Conservation (phyloP, 2,329 filamentous ascomycete genomes). For the Colletotrichum sublineola region DNA sequence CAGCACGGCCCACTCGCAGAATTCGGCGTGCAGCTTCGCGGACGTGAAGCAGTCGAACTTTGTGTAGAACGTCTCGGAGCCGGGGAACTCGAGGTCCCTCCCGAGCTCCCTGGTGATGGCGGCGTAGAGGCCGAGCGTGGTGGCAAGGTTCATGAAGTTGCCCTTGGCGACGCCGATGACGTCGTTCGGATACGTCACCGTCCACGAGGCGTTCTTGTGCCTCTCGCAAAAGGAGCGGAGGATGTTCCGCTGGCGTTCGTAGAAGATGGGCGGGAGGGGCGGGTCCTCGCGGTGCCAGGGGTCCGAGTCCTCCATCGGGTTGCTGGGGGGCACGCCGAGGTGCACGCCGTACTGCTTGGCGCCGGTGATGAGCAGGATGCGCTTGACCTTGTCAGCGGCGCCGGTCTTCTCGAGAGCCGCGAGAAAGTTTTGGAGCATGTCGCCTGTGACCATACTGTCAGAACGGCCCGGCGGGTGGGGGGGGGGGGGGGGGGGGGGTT, state of each 20-base stretch:
- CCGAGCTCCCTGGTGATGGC: constrained; percentile 52
- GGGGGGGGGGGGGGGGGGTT: too few species aligned
- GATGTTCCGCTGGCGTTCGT: constrained; percentile 63
- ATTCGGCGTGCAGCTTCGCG: constrained; percentile 51
- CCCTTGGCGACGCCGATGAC: constrained; percentile 51
- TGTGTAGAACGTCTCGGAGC: constrained; percentile 52
- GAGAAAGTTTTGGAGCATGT: constrained; percentile 63
- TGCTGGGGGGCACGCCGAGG: constrained; percentile 58
- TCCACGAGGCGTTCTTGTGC: constrained; percentile 44
- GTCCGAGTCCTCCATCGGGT: constrained; percentile 62
- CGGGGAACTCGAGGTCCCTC: constrained; percentile 51
- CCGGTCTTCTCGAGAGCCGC: constrained; percentile 58
- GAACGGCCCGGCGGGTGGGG: background rate
- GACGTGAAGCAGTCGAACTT: constrained; percentile 52
- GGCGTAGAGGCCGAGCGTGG: constrained; percentile 58
- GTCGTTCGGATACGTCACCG: constrained; percentile 51
- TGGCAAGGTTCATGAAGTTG: constrained; percentile 58
- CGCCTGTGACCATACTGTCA: constrained; percentile 42
- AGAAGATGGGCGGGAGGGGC: constrained; percentile 60
- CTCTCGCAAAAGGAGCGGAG: constrained; percentile 48
- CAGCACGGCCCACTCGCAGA: constrained; percentile 53
- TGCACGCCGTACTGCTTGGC: constrained; percentile 68
- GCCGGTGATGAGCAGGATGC: constrained; percentile 63
- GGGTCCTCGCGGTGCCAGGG: constrained; percentile 53
- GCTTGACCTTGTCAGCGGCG: constrained; percentile 57